Conservation (phyloP, 1,284 basidiomycete genomes). For the Apiotrichum siamense region DNA sequence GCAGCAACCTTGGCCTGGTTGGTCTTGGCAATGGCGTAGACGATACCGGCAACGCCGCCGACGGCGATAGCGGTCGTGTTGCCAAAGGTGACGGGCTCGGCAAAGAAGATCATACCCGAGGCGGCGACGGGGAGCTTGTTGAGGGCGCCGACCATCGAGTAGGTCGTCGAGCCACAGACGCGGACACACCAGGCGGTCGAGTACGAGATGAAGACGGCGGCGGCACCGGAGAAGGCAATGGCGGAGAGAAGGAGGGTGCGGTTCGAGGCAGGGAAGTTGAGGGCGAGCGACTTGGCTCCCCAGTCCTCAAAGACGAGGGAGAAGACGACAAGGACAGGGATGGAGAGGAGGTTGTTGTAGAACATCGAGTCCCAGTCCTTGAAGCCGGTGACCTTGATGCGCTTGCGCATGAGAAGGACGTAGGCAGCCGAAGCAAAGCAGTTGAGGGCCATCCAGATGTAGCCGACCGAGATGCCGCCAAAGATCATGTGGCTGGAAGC, state of each 20-base stretch:
- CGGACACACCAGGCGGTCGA: conserved; percentile 99
- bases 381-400: conserved; percentile 96
- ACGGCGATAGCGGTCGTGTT: conserved; percentile 80
- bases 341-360: conserved; percentile 95
- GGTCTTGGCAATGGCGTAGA: conserved; percentile 79
- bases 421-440: conserved; percentile 88
- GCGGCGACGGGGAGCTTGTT: conserved; percentile 98
- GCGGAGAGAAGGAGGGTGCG: conserved; percentile 74
- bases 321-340: conserved; percentile 78
- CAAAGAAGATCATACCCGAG: conserved; percentile 92
- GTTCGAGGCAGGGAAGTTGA: conserved; percentile 85
- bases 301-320: conserved; percentile 88
- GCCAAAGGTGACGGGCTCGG: conserved; percentile 77
- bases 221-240: conserved; percentile 92
- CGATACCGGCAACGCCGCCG: conserved; percentile 85
- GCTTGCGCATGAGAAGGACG: conserved; percentile 92
- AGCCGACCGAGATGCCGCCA: conserved; percentile 69
- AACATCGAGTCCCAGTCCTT: conserved; percentile 99
- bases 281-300: conserved; percentile 67
- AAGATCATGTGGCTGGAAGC: conserved; percentile 27
- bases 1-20: conserved; percentile 44
- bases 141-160: conserved; percentile 98
- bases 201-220: conserved; percentile 95
- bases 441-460: conserved; percentile 94
- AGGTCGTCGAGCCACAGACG: conserved; percentile 93